Base-by-base conservation (phyloP, 2,329 filamentous ascomycete genomes). In the Pseudocercospora eumusae region DNA sequence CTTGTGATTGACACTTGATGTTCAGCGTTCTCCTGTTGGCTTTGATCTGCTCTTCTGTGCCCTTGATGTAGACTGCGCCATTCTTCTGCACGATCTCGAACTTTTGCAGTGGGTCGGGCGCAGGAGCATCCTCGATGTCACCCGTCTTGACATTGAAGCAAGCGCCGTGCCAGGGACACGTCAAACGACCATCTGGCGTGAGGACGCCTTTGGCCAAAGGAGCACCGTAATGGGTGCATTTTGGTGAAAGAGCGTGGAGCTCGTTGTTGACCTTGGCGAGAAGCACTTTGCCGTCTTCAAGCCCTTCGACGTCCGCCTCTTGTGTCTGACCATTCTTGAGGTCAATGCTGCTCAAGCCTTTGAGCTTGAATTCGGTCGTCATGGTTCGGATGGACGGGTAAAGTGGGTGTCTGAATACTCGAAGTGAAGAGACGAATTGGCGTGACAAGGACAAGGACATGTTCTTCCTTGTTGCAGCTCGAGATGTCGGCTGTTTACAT, bases 91-190 rank as follows among this genome's bases (percentile, higher is more conserved):
- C 80, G 31, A 97, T 81, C 57, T 91, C 87, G 79, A 96, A 99
- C 56, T 88, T 88, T 50, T 90, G 85, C 25, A 99, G 80, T n/a
- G 90, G 84, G 71, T 98, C 92, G 25, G 96, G 85, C 1, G 91
- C 95, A 0, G 95, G 95, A 0, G 93, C 93, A 73, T 98, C 92
- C 78, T 99, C 95, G 62, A 98, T 90, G 71, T 99, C 95, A 57
- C 95, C 95, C 5, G 90, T 96, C 60, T 84, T 84, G 66, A 91
- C 86, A 66, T 92, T 95, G 80, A 97, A 99, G 81, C 95, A 99
- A 61, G 95, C 95, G 80, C 93, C 93, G 75, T 98, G 93, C 95
- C 95, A 98, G 8, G 93, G 92, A 75, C 95, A 99, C 6, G 91
- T 96, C 65, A 99, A 78, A 56, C 92, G 84, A 4, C 95, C 95